phyloP scores from a whole-genome alignment of 2,329 filamentous ascomycete species.

The Dactylellina drechsleri region DNA sequence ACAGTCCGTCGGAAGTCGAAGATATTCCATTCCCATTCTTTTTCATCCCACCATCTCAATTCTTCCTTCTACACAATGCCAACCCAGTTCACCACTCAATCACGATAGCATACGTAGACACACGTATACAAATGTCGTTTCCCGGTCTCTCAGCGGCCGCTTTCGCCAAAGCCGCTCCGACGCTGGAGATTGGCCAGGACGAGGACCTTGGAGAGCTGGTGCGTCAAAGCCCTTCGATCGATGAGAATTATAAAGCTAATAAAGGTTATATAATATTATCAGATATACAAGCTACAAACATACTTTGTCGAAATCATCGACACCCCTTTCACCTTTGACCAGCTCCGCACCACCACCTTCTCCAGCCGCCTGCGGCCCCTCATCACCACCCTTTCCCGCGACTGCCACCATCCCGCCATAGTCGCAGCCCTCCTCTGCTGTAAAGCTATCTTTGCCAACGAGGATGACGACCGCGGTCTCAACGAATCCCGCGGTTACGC shows the following conservation, averaged over 20 bases:
- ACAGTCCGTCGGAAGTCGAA: too few species aligned
- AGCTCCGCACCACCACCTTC: conserved; percentile 47
- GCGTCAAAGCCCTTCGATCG: neutral
- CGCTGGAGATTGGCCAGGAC: conserved; percentile 36
- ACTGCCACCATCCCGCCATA: conserved; percentile 50
- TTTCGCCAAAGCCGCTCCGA: conserved; percentile 22
- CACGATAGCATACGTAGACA: conserved; percentile 33
- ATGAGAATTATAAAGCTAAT: too few species aligned
- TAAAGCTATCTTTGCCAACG: conserved; percentile 50
- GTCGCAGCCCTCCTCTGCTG: conserved; percentile 53
- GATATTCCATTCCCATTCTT: conserved; percentile 13
- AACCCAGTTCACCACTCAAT: neutral
- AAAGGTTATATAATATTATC: too few species aligned
- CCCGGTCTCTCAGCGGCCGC: conserved; percentile 11
- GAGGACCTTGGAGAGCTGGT: conserved; percentile 52
- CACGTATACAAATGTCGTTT: conserved; percentile 19
- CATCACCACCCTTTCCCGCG: conserved; percentile 41
- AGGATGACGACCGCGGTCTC: conserved; percentile 50
- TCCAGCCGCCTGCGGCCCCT: conserved; percentile 46
- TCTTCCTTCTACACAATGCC: conserved; percentile 1
- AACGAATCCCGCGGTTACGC: conserved; percentile 53
- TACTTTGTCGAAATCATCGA: conserved; percentile 53
- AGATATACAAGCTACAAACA: conserved; percentile 52
- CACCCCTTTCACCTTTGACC: conserved; percentile 51
- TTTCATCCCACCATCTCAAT: neutral